Conservation (phyloP, 352 stramenopile genomes). For the Aphanomyces cochlioides region DNA sequence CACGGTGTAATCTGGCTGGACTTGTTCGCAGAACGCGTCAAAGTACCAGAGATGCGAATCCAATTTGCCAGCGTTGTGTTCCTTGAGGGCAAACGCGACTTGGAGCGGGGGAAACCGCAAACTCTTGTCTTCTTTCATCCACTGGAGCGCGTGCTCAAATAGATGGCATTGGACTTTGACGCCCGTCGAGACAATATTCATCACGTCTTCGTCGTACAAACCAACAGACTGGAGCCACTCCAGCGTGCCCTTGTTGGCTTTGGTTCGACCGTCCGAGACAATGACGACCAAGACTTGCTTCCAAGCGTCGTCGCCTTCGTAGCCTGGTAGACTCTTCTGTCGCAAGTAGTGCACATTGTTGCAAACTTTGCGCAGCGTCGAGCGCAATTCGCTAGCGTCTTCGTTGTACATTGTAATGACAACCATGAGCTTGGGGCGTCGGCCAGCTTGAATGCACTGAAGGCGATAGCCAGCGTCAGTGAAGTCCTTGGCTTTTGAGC, state of each 20-base stretch:
- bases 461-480: constrained; percentile 73
- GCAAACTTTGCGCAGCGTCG: constrained; percentile 70
- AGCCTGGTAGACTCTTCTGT: constrained; percentile 40
- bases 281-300: constrained; percentile 79
- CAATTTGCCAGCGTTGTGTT: constrained; percentile 75
- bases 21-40: constrained; percentile 73
- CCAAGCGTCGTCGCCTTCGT: constrained; percentile 68
- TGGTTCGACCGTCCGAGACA: constrained; percentile 68
- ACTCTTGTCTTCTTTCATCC: constrained; percentile 65
- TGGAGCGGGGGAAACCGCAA: constrained; percentile 59
- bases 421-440: constrained; percentile 71
- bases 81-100: constrained; percentile 75
- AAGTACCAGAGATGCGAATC: constrained; percentile 87
- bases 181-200: constrained; percentile 81
- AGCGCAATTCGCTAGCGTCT: constrained; percentile 56
- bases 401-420: constrained; percentile 88
- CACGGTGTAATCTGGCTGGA: constrained; percentile 76
- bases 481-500: constrained; percentile 61
- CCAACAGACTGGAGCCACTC: constrained; percentile 71
- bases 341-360: constrained; percentile 78
- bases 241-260: constrained; percentile 74
- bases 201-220: constrained; percentile 77
- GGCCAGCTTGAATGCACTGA: constrained; percentile 68
- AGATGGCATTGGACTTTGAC: constrained; percentile 78
- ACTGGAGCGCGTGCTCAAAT: constrained; percentile 81